Base-by-base conservation (phyloP, 1,284 basidiomycete genomes). In the Trametes polyzona region DNA sequence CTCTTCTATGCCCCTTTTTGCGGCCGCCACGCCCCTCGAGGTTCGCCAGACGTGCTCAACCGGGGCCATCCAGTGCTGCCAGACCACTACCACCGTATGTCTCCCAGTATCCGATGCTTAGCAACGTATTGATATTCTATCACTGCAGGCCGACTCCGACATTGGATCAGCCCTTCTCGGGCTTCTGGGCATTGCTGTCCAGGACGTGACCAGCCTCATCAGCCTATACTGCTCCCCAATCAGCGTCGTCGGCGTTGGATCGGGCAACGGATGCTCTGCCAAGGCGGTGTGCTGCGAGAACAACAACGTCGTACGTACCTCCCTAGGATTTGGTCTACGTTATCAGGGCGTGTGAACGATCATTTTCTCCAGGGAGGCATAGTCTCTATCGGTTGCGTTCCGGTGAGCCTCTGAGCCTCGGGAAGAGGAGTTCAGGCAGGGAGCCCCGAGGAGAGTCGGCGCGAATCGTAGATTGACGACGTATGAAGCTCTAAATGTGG, bases 241-340 rank as follows among this genome's bases (percentile, higher is more conserved):
- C 58, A 53, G 40, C 57, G 55, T 67, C 35, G 48, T 67, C 53
- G 61, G 62, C 19, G 61, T 64, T 33, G 65, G 63, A 27, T 49
- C 54, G 32, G 60, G 54, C 39, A 67, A 66, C 41, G 26, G 59
- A 11, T 75, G 76, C 66, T 46, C 61, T 42, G 52, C 67, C n/a
- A 60, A 71, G 35, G 64, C 75, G 19, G 75, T 78, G 17, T 78
- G 76, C 67, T 78, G 77, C 69, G 62, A 73, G 61, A 70, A 75
- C 59, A 59, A 57, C 37, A 56, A n/a, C 49, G 1, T 10, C 41
- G 59, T 61, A 24, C 9, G 59, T 49, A 1, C 27, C 36, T 14
- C n/a, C 2, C 16, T 0, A 10, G 11, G 2, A 4, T 24, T 32
- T 27, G 23, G n/a, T n/a, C n/a, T n/a, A n/a, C n/a, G n/a, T 17